Evolutionary conservation across 345 rosid species (phyloP).

Genomic region (Aquilaria sinensis): DNA sequence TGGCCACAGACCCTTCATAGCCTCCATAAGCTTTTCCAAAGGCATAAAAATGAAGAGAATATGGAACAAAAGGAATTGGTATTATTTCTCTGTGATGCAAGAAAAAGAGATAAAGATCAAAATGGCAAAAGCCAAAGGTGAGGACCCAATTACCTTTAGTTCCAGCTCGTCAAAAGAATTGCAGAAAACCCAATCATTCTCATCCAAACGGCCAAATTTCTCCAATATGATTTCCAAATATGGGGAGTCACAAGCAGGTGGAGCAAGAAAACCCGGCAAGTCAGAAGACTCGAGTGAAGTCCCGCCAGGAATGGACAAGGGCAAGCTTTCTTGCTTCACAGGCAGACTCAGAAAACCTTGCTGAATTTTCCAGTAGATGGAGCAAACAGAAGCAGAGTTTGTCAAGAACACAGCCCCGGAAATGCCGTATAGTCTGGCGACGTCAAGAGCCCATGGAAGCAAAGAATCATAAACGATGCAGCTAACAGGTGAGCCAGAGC

Average conservation of each 20-base stretch:
- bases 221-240: slow-evolving; percentile 35
- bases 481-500: slow-evolving; percentile 22
- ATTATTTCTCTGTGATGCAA: too few species aligned
- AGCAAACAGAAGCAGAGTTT: slow-evolving; percentile 38
- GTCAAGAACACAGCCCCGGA: slow-evolving; percentile 35
- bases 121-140: not conserved
- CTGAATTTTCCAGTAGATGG: slow-evolving; percentile 29
- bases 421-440: slow-evolving; percentile 31
- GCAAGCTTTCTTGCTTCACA: slow-evolving; percentile 13
- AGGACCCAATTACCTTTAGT: slow-evolving; percentile 25
- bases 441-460: slow-evolving; percentile 43
- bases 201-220: slow-evolving; percentile 6
- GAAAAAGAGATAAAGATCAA: not conserved
- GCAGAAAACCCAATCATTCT: slow-evolving; percentile 39
- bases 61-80: too few species aligned
- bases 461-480: slow-evolving; percentile 42
- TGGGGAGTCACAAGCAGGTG: slow-evolving; percentile 21
- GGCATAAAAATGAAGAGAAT: slow-evolving; percentile 4
- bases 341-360: slow-evolving; percentile 27
- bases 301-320: slow-evolving; percentile 32
- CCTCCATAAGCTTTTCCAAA: slow-evolving; percentile 25
- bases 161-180: slow-evolving; percentile 44
- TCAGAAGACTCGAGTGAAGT: slow-evolving; percentile 29
- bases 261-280: slow-evolving; percentile 35
- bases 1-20: slow-evolving; percentile 29